Conservation (phyloP, 2,329 filamentous ascomycete species). For the Orbilia blumenaviensis region DNA sequence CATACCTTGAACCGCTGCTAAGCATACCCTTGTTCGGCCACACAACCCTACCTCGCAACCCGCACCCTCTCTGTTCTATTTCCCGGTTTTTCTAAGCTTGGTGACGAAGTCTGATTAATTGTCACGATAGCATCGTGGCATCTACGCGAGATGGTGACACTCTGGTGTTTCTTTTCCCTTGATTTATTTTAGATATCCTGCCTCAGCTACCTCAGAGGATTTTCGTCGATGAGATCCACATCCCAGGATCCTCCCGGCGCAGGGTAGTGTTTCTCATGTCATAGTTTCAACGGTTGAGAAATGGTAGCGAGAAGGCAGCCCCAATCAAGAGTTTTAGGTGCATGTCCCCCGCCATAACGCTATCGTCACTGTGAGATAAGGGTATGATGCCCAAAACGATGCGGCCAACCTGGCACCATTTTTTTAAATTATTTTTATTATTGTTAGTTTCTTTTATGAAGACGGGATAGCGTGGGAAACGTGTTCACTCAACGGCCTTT, state of each 20-base stretch:
- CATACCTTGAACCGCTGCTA: conserved; percentile 34
- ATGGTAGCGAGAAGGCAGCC: conserved; percentile 10
- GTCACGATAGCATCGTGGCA: conserved; percentile 34
- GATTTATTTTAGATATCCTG: background rate
- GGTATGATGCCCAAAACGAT: conserved; percentile 14
- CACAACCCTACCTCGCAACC: conserved; percentile 29
- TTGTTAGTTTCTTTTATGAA: background rate
- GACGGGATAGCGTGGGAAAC: conserved; percentile 15
- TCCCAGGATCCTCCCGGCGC: conserved; percentile 19
- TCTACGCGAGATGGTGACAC: background rate
- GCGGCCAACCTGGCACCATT: conserved; percentile 34
- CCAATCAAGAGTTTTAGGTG: conserved; percentile 4
- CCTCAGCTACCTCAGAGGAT: background rate
- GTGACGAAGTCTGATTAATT: conserved; percentile 43
- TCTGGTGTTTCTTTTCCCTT: conserved; percentile 20
- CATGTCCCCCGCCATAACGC: background rate
- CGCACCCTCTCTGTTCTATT: conserved; percentile 19
- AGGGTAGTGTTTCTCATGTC: conserved; percentile 48
- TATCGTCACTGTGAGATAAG: conserved; percentile 53
- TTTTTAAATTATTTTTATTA: no score
- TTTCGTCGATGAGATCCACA: conserved; percentile 17
- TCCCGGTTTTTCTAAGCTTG: conserved; percentile 39
- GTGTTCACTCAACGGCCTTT: background rate
- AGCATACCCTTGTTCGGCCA: conserved; percentile 31
- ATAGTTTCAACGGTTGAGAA: conserved; percentile 14